phyloP scores from a whole-genome alignment of 495 filamentous ascomycete genomes.

The Tuber brumale region DNA sequence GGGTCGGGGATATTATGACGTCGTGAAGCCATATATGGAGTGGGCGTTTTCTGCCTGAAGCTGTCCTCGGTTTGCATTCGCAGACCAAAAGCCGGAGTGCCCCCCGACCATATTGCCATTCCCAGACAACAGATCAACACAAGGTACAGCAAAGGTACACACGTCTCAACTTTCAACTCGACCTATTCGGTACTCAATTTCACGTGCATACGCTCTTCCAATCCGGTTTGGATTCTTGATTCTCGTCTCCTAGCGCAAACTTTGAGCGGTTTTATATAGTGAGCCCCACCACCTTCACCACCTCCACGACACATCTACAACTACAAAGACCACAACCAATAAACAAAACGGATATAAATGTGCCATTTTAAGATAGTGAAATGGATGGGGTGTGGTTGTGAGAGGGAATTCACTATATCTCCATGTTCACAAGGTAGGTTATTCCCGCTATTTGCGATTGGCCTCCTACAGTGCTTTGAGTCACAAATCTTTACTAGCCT shows the following conservation, averaged over 20 bases:
- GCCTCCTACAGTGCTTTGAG: background rate
- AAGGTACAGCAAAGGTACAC: background rate
- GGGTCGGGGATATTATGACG: too few relatives aligned
- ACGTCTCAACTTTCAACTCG: background rate
- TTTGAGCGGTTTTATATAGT: background rate
- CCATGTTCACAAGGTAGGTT: constrained; percentile 22
- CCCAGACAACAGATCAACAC: background rate
- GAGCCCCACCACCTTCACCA: background rate
- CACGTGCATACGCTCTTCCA: background rate
- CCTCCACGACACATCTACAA: background rate
- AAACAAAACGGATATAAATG: constrained; percentile 7
- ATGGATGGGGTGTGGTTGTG: constrained; percentile 26
- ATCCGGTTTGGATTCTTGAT: background rate
- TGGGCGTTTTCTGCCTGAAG: too few relatives aligned
- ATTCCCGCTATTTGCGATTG: background rate
- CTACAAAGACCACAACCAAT: background rate
- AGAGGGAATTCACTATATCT: constrained; percentile 18
- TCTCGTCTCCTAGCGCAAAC: background rate
- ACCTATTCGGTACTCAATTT: background rate
- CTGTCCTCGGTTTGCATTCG: background rate
- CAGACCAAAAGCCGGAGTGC: background rate
- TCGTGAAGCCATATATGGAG: background rate
- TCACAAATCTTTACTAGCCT: background rate
- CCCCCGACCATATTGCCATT: background rate
- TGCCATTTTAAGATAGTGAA: constrained; percentile 31